A percentile compares a stretch with the other conserved stretches of the same genome.
These are phyloP conservation scores for Populus pruinosa DNA, from an alignment of 345 rosid genomes.

Conservation along the genomic window DNA sequence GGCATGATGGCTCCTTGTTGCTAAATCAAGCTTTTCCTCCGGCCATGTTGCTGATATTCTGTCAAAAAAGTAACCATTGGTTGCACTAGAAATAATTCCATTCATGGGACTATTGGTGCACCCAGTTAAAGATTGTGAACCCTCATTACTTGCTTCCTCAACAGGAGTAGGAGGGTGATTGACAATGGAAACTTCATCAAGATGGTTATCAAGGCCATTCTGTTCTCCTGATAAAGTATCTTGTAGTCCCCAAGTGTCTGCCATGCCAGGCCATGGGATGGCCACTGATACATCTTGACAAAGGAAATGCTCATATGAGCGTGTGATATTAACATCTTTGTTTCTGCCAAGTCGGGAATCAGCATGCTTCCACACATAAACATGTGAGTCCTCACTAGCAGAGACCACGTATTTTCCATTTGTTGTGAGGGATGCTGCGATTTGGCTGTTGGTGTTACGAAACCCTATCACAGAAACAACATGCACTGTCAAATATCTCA, in stretches of 20 bases:
- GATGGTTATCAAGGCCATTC: constrained; percentile 36
- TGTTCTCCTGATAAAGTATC: constrained; percentile 39
- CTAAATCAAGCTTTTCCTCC: constrained; percentile 61
- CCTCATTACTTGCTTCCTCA: constrained; percentile 43
- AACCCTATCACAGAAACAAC: constrained; percentile 54
- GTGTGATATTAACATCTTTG: constrained; percentile 64
- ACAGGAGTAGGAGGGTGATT: constrained; percentile 86
- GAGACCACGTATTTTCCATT: constrained; percentile 80
- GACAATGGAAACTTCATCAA: constrained; percentile 54
- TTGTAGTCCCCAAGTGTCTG: constrained; percentile 45
- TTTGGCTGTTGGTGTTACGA: constrained; percentile 85
- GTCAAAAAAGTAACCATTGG: constrained; percentile 79
- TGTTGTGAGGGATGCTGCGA: constrained; percentile 74
- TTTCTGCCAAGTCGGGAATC: constrained; percentile 69
- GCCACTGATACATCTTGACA: constrained; percentile 89
- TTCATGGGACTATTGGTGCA: constrained; percentile 52
- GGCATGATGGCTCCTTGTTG: constrained; percentile 47
- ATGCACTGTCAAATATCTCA: not conserved
- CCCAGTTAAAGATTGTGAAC: constrained; percentile 39
- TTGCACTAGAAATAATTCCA: constrained; percentile 75
- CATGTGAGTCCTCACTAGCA: constrained; percentile 96
- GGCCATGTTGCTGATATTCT: constrained; percentile 94
- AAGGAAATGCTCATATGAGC: constrained; percentile 78
- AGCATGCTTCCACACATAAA: constrained; percentile 84
- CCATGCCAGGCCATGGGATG: constrained; percentile 83